Evolutionary conservation across 176 grass and related monocot genomes (phyloP).

Genomic region (Carex pumila): DNA sequence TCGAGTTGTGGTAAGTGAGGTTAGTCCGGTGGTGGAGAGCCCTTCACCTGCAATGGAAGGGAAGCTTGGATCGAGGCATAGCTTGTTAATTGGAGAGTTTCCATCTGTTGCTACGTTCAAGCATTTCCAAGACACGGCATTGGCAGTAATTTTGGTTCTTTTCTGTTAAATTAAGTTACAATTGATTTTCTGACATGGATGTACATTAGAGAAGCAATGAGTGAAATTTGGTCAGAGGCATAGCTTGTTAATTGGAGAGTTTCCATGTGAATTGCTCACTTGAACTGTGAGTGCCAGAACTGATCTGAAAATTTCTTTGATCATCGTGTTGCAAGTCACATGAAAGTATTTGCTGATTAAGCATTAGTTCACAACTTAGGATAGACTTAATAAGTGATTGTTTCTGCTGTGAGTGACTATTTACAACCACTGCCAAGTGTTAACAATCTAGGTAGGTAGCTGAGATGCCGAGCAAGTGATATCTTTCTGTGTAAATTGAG

Average conservation of each 20-base stretch:
- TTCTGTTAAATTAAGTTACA: background rate
- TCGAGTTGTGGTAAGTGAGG: constrained; percentile 15
- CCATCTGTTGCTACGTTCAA: constrained; percentile 73
- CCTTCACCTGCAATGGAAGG: constrained; percentile 22
- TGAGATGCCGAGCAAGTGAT: background rate
- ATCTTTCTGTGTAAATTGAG: background rate
- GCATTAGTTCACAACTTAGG: background rate
- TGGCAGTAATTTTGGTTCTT: constrained; percentile 35
- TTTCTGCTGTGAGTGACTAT: background rate
- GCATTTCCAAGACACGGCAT: constrained; percentile 63
- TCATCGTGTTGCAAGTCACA: background rate
- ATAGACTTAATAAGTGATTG: background rate
- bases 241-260: too few species aligned
- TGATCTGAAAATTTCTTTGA: background rate
- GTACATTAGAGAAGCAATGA: too few species aligned
- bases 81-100: constrained; percentile 37
- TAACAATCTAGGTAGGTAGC: background rate
- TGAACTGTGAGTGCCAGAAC: background rate
- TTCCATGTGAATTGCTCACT: background rate
- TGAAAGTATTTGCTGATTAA: background rate
- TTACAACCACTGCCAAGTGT: background rate
- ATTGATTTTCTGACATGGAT: background rate
- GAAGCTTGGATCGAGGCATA: constrained; percentile 19
- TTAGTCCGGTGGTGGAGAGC: constrained; percentile 41
- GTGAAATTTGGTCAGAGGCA: too few species aligned